Evolutionary conservation across 441 rosid genomes (phyloP), one percentile per base, ranked within the genome.

Genomic region (Corymbia calophylla): DNA sequence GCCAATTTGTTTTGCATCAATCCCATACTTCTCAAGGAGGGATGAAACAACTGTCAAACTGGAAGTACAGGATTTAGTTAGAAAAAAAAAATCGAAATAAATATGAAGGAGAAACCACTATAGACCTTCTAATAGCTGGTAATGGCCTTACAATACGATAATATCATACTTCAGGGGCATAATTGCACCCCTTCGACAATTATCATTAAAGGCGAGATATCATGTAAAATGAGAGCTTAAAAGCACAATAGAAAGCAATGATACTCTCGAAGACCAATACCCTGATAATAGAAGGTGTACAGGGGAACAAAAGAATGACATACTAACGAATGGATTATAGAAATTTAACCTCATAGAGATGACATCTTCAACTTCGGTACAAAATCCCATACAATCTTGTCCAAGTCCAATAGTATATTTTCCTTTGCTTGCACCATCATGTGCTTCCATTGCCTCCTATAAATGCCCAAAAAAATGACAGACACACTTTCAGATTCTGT

Each of bases 351-450:
- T 97, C 99, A 98, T 97, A 17, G 99, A 98, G 93, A 98, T 96
- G 86, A 98, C 99, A 96, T 98, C 99, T 95, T 98, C 99, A 88
- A 98, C 97, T 91, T 98, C 99, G 25, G 99, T 93, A 91, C 99
- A 98, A 93, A 98, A 98, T 85, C 95, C 99, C 98, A 98, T 92
- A 92, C 99, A 95, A 91, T 98, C 99, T 92, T 98, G 99, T 89
- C 99, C 99, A 90, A 98, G 99, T 86, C 99, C 99, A 88, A 98
- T 96, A 9, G 99, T 98, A 92, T 98, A 98, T 90, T 98, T 98
- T 81, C 99, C 99, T 93, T 96, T 98, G 93, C 99, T 96, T 55
- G 94, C 99, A 53, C 98, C 97, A 92, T 98, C 99, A 94, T 97
- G 97, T 91, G 89, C 96, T 94, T 98, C 99, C 91, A 98, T 88